Conservation (phyloP, 2,329 filamentous ascomycete genomes). For the Colletotrichum lini region DNA sequence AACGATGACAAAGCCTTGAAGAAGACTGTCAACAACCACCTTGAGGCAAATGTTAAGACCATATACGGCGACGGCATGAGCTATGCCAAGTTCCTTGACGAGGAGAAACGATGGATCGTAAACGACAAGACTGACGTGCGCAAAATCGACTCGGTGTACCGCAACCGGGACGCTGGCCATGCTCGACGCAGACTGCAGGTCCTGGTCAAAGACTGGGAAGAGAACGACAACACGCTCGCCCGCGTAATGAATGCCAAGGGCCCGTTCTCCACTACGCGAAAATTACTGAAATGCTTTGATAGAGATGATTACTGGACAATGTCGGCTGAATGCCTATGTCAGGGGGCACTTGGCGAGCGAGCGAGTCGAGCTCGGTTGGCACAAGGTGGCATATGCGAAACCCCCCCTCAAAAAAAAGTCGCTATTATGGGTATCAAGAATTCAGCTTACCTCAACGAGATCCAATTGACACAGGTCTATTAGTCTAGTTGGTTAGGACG, state of each 20-base stretch:
- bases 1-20: conserved; percentile 42
- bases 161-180: conserved; percentile 57
- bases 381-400: neutral
- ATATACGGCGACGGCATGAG: conserved; percentile 50
- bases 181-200: conserved; percentile 53
- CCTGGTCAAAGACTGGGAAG: conserved; percentile 58
- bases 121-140: conserved; percentile 57
- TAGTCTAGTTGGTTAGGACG: conserved; percentile 43
- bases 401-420: neutral
- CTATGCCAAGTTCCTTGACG: conserved; percentile 51
- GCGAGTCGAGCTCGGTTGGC: neutral
- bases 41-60: conserved; percentile 50
- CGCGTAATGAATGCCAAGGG: conserved; percentile 53
- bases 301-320: too few relatives aligned
- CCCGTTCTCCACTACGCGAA: conserved; percentile 45
- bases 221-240: conserved; percentile 55
- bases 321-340: neutral
- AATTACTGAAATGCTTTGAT: neutral
- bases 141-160: conserved; percentile 61
- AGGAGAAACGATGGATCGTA: conserved; percentile 57
- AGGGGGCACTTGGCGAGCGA: neutral
- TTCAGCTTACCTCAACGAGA: accelerated
- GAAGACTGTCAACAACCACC: conserved; percentile 49
- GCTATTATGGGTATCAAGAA: neutral
- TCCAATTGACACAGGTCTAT: conserved; percentile 20